Evolutionary conservation across 2,329 filamentous ascomycete species (phyloP).

Genomic region (Colletotrichum cordylinicola): DNA sequence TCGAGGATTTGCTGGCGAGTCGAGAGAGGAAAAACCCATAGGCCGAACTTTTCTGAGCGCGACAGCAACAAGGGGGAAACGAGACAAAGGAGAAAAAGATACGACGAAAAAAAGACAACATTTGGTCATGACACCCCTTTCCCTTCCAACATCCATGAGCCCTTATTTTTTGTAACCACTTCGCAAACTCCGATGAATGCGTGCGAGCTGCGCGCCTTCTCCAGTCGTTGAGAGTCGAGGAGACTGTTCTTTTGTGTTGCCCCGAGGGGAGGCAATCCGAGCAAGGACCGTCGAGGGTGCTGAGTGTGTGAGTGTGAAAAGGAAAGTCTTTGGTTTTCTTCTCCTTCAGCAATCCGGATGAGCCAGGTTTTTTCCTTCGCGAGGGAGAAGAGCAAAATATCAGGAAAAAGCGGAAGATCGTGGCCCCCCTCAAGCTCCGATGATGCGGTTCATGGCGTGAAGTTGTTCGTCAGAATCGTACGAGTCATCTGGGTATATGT

Average conservation of each 20-base stretch:
- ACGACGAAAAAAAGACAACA: neutral
- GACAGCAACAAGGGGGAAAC: neutral
- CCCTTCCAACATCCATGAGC: slow-evolving; percentile 22
- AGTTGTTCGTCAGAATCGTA: slow-evolving; percentile 23
- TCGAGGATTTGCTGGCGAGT: neutral
- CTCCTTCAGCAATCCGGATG: slow-evolving; percentile 9
- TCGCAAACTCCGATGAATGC: slow-evolving; percentile 24
- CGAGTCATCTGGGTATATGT: slow-evolving; percentile 22
- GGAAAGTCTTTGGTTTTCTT: neutral
- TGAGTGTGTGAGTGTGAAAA: neutral
- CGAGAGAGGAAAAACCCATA: neutral
- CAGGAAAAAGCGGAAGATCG: neutral
- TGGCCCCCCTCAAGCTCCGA: slow-evolving; percentile 17
- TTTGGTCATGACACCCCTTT: slow-evolving; percentile 19
- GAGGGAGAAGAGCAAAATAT: slow-evolving; percentile 7
- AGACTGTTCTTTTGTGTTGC: slow-evolving; percentile 11
- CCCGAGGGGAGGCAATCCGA: neutral
- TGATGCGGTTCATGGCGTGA: slow-evolving; percentile 20
- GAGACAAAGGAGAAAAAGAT: slow-evolving; percentile 17
- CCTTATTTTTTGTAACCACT: slow-evolving; percentile 21
- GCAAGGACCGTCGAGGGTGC: slow-evolving; percentile 18
- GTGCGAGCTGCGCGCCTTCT: slow-evolving; percentile 21
- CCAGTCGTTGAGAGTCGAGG: slow-evolving; percentile 19
- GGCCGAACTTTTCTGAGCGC: slow-evolving; percentile 2
- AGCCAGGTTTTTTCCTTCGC: slow-evolving; percentile 1